phyloP scores from a whole-genome alignment of 106 monocot species.

The Vanilla planifolia region DNA sequence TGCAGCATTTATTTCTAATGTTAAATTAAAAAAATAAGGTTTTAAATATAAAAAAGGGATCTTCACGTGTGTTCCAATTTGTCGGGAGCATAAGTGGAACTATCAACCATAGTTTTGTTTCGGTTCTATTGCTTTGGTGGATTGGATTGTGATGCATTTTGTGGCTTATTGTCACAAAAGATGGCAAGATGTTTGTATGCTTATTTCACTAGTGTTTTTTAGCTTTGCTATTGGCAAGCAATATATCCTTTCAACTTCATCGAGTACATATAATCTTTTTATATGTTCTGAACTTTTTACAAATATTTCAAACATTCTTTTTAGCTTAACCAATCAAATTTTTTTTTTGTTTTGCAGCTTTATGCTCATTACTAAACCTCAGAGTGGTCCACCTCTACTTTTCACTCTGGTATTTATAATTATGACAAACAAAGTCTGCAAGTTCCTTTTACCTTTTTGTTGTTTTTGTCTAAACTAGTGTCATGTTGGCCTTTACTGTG shows the following conservation, averaged over 20 bases:
- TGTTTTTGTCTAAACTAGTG: background rate
- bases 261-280: background rate
- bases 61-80: too few relatives aligned
- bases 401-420: constrained; percentile 68
- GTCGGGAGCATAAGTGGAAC: too few relatives aligned
- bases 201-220: too few relatives aligned
- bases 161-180: too few relatives aligned
- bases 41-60: too few relatives aligned
- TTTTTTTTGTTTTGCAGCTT: constrained; percentile 38
- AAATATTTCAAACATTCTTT: background rate
- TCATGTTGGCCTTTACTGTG: background rate
- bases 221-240: background rate
- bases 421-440: constrained; percentile 4
- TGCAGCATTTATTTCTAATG: too few relatives aligned
- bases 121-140: too few relatives aligned
- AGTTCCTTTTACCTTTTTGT: background rate
- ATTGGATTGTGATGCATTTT: too few relatives aligned
- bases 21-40: too few relatives aligned
- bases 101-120: too few relatives aligned
- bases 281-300: background rate
- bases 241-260: background rate
- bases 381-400: constrained; percentile 58
- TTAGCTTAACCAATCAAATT: background rate
- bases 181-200: too few relatives aligned
- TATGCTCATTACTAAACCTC: constrained; percentile 80